phyloP scores from a whole-genome alignment of 306 rosid genomes.

The Begonia loranthoides region DNA sequence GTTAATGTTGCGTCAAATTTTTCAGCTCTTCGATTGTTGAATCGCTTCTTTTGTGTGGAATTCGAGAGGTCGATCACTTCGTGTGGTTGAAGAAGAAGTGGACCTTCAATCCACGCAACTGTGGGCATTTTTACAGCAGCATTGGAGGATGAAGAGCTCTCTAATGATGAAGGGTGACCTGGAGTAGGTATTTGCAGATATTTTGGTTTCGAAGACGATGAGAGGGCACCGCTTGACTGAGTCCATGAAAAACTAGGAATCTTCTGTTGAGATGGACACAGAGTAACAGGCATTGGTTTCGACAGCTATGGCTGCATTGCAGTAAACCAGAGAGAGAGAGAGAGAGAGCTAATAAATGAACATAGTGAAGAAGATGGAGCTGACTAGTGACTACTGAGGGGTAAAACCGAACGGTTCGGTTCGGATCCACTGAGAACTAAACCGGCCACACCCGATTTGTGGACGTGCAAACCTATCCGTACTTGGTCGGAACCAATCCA shows the following conservation, averaged over 20 bases:
- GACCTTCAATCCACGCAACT: constrained; percentile 52
- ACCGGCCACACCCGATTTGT: too few species aligned
- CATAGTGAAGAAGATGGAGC: too few species aligned
- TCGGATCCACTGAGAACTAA: too few species aligned
- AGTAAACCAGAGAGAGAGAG: background rate
- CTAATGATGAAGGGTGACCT: constrained; percentile 3
- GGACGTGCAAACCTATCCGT: too few species aligned
- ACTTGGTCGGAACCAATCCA: too few species aligned
- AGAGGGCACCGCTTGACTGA: constrained; percentile 13
- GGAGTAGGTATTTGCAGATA: constrained; percentile 15
- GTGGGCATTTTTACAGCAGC: constrained; percentile 35
- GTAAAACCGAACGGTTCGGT: too few species aligned
- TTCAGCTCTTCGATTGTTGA: constrained; percentile 66
- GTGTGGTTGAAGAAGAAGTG: constrained; percentile 42
- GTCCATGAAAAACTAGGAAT: constrained; percentile 23
- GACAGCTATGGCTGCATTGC: background rate
- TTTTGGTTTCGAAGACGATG: constrained; percentile 25
- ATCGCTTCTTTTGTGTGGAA: constrained; percentile 53
- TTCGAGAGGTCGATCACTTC: constrained; percentile 55
- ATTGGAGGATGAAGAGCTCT: constrained; percentile 18
- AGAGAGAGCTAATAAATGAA: background rate
- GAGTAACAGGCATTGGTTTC: too few species aligned
- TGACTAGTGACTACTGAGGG: too few species aligned
- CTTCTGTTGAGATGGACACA: too few species aligned
- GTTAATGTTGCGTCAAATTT: constrained; percentile 44